A percentile compares a stretch with the other conserved stretches of the same genome.
phyloP scores from a whole-genome alignment of 202 grass and related monocot genomes.

The Zizania palustris region DNA sequence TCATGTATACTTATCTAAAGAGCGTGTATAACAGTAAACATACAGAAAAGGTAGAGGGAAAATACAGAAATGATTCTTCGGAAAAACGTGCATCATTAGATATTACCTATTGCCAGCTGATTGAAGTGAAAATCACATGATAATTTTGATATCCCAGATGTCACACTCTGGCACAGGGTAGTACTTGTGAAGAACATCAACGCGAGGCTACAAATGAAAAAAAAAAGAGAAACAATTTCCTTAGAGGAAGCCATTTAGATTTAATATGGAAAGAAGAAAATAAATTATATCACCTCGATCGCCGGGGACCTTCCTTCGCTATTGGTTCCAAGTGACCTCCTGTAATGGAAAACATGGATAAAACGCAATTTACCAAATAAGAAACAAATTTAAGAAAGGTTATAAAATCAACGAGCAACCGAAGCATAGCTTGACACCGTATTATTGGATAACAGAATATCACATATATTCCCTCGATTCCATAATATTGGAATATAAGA shows the following conservation, averaged over 20 bases:
- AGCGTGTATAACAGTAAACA: not conserved
- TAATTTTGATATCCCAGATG: constrained; percentile 98
- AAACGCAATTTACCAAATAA: no score
- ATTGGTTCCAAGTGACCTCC: no score
- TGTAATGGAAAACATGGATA: no score
- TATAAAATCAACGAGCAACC: no score
- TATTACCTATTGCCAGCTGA: constrained; percentile 82
- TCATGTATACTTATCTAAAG: not conserved
- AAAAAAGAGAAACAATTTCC: constrained; percentile 36
- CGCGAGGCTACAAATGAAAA: constrained; percentile 56
- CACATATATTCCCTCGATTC: no score
- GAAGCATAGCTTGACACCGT: constrained; percentile 1
- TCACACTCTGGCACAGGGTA: constrained; percentile 92
- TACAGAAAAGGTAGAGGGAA: no score
- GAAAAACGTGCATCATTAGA: constrained; percentile 4
- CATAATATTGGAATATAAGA: no score
- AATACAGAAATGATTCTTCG: no score
- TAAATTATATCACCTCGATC: constrained; percentile 74
- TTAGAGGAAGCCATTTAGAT: constrained; percentile 1
- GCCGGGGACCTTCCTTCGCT: no score
- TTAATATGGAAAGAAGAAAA: constrained; percentile 17
- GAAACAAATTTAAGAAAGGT: no score
- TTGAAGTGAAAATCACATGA: constrained; percentile 98
- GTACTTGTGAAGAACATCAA: constrained; percentile 94
- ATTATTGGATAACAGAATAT: not conserved